These are phyloP conservation scores for Blastosporella zonata DNA, from an alignment of 1,284 basidiomycete genomes.

Conservation along the genomic window DNA sequence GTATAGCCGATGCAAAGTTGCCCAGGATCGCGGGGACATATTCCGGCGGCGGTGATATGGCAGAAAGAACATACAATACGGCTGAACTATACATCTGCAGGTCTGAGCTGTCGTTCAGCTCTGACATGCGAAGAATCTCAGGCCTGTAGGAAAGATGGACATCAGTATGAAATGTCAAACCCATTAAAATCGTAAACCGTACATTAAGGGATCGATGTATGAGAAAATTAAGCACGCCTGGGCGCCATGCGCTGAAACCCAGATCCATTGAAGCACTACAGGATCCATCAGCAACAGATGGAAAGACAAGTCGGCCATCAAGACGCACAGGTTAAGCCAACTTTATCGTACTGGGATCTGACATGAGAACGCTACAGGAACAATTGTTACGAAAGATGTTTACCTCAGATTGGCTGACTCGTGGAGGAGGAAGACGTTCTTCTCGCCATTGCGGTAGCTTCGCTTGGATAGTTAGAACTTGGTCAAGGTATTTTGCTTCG, in stretches of 20 bases:
- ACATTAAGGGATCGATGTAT: slow-evolving; percentile 77
- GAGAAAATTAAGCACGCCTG: slow-evolving; percentile 70
- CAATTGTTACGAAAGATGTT: slow-evolving; percentile 16
- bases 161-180: not conserved
- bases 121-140: slow-evolving; percentile 77
- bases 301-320: slow-evolving; percentile 1
- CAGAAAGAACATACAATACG: slow-evolving; percentile 73
- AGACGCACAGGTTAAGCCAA: slow-evolving; percentile 68
- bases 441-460: slow-evolving; percentile 67
- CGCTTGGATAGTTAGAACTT: slow-evolving; percentile 51
- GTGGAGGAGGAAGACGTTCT: slow-evolving; percentile 79
- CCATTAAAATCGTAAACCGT: slow-evolving; percentile 25
- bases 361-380: slow-evolving; percentile 15
- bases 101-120: slow-evolving; percentile 75
- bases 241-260: slow-evolving; percentile 68
- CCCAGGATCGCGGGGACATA: slow-evolving; percentile 59
- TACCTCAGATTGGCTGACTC: slow-evolving; percentile 73
- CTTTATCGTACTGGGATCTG: slow-evolving; percentile 74
- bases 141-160: slow-evolving; percentile 43
- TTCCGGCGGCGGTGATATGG: slow-evolving; percentile 60
- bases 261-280: slow-evolving; percentile 78
- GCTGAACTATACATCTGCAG: slow-evolving; percentile 70
- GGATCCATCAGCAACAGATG: slow-evolving; percentile 19
- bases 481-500: slow-evolving; percentile 53
- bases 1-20: slow-evolving; percentile 63